These are phyloP conservation scores for rapeseed (Brassica napus) DNA, from an alignment of 345 rosid genomes.

Conservation along the genomic window DNA sequence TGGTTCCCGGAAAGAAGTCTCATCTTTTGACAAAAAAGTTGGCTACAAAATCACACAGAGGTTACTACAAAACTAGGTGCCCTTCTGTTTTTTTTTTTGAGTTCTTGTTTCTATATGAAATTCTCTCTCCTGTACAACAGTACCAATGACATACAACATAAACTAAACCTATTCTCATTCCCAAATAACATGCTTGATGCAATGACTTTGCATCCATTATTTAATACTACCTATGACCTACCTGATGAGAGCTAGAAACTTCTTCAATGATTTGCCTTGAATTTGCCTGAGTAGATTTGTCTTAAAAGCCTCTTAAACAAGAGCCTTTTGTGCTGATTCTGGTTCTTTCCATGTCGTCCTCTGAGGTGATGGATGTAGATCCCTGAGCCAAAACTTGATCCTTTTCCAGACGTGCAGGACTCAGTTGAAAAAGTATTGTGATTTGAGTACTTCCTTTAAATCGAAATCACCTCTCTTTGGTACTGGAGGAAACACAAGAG, in stretches of 20 bases:
- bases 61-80: conserved; percentile 13
- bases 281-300: background rate
- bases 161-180: conserved; percentile 26
- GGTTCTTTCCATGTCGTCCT: background rate
- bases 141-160: conserved; percentile 21
- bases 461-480: conserved; percentile 87
- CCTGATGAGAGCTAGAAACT: conserved; percentile 11
- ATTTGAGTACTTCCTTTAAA: conserved; percentile 68
- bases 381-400: conserved; percentile 8
- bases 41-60: conserved; percentile 28
- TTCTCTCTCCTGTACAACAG: conserved; percentile 32
- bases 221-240: conserved; percentile 14
- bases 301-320: conserved; percentile 4
- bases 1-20: background rate
- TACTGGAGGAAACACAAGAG: conserved; percentile 70
- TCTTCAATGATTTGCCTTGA: background rate
- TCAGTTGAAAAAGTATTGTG: conserved; percentile 94
- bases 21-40: background rate
- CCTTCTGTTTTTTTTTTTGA: background rate
- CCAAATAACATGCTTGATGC: background rate
- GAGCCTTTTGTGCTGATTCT: background rate
- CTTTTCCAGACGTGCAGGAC: conserved; percentile 11
- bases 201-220: conserved; percentile 16
- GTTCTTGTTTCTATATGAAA: conserved; percentile 32
- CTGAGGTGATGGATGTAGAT: conserved; percentile 17